Evolutionary conservation across 768 basidiomycete species (phyloP).

Genomic region (Pleurotus platypus): DNA sequence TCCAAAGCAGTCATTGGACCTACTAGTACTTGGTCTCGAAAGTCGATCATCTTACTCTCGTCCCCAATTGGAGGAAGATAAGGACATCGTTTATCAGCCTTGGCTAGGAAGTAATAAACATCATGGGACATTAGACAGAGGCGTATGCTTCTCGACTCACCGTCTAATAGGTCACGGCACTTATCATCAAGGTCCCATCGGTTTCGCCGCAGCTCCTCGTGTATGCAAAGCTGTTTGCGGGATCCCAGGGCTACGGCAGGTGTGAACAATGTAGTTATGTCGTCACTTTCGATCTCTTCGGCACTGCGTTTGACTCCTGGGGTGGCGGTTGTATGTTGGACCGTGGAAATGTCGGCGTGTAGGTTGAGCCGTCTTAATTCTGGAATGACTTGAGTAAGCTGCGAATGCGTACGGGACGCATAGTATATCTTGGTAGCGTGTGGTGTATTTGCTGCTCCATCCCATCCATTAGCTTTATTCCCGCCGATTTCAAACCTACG

Average conservation of each 20-base stretch:
- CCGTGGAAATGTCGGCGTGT: constrained; percentile 14
- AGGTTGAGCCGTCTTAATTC: constrained; percentile 78
- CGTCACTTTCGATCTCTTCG: constrained; percentile 23
- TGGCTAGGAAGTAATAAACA: constrained; percentile 33
- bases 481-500: constrained; percentile 30
- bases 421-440: constrained; percentile 85
- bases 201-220: constrained; percentile 66
- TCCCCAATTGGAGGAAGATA: constrained; percentile 72
- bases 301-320: constrained; percentile 18
- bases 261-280: constrained; percentile 22
- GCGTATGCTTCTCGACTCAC: constrained; percentile 30
- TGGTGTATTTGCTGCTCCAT: constrained; percentile 33
- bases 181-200: constrained; percentile 79
- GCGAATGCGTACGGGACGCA: constrained; percentile 94
- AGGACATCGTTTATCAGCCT: constrained; percentile 67
- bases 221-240: constrained; percentile 89
- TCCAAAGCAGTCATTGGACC: constrained; percentile 15
- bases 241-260: constrained; percentile 87
- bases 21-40: constrained; percentile 86
- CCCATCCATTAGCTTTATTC: constrained; percentile 12
- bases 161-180: constrained; percentile 77
- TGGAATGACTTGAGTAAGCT: constrained; percentile 85
- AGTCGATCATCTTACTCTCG: constrained; percentile 68
- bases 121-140: neutral
- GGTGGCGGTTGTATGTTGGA: constrained; percentile 6